Evolutionary conservation across 345 rosid genomes (phyloP).

Genomic region (Sapria himalayana): DNA sequence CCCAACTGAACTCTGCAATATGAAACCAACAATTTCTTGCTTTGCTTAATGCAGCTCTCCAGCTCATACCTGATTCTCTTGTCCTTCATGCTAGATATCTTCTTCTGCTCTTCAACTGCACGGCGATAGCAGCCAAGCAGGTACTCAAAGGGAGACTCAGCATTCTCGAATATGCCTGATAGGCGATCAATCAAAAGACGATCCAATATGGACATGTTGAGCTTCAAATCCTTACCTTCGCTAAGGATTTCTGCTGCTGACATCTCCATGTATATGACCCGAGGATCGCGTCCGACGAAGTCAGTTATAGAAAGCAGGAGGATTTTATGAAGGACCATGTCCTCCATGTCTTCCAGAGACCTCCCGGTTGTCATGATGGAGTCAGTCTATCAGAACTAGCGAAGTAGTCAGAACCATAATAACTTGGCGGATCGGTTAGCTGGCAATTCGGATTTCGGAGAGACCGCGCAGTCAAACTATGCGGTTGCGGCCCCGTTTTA

Average conservation of each 20-base stretch:
- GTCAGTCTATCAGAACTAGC: too few species aligned
- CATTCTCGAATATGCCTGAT: conserved; percentile 35
- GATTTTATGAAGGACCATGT: conserved; percentile 70
- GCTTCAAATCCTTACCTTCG: conserved; percentile 48
- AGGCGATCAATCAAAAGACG: conserved; percentile 69
- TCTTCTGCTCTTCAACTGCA: conserved; percentile 57
- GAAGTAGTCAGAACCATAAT: too few species aligned
- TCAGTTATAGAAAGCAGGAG: conserved; percentile 40
- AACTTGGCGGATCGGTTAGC: too few species aligned
- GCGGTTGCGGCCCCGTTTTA: too few species aligned
- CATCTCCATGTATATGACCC: conserved; percentile 47
- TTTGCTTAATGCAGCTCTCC: conserved; percentile 39
- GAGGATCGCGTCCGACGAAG: conserved; percentile 20
- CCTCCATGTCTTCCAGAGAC: conserved; percentile 65
- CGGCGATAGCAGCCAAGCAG: conserved; percentile 63
- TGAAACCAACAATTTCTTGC: conserved; percentile 47
- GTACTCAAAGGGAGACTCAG: conserved; percentile 47
- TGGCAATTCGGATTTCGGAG: too few species aligned
- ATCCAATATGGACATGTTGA: conserved; percentile 60
- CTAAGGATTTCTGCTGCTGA: conserved; percentile 92
- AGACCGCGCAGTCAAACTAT: too few species aligned
- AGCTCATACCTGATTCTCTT: conserved; percentile 39
- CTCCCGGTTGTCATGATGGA: too few species aligned
- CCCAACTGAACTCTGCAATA: conserved; percentile 62
- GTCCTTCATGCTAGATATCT: conserved; percentile 70